A percentile compares a stretch with the other conserved stretches of the same genome.
These are phyloP conservation scores for Clavulina sp. DNA, from an alignment of 768 basidiomycete genomes.

Conservation along the genomic window DNA sequence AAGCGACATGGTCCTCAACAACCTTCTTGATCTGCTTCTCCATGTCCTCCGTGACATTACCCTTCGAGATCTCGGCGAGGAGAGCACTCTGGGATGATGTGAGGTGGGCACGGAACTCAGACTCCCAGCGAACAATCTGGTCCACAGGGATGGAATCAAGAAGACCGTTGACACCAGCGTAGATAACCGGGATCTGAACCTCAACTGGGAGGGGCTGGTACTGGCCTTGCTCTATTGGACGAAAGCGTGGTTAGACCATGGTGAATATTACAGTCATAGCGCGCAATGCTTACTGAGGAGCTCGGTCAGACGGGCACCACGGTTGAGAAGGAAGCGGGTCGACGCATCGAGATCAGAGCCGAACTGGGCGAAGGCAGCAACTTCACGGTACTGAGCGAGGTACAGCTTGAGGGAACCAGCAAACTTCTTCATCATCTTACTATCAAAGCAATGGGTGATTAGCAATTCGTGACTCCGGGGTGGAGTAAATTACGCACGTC, in stretches of 20 bases:
- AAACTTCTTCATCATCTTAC: constrained; percentile 99
- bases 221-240: constrained; percentile 77
- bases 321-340: constrained; percentile 91
- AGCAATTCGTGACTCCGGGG: not conserved
- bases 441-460: constrained; percentile 19
- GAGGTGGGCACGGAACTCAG: constrained; percentile 80
- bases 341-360: constrained; percentile 99
- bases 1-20: constrained; percentile 73
- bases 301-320: constrained; percentile 98
- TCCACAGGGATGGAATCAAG: constrained; percentile 93
- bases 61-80: constrained; percentile 69
- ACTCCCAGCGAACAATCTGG: constrained; percentile 85
- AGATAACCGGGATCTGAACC: constrained; percentile 96
- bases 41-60: constrained; percentile 72
- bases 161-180: constrained; percentile 98
- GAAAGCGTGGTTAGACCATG: constrained; percentile 12
- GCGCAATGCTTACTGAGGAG: constrained; percentile 53
- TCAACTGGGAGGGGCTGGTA: constrained; percentile 91
- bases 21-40: constrained; percentile 92
- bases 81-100: constrained; percentile 52
- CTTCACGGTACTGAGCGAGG: constrained; percentile 99
- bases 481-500: constrained; percentile 49
- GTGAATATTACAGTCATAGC: no score
- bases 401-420: constrained; percentile 99
- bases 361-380: constrained; percentile 97